These are phyloP conservation scores for Monilinia vaccinii-corymbosi DNA, from an alignment of 2,329 filamentous ascomycete species.

Conservation along the genomic window DNA sequence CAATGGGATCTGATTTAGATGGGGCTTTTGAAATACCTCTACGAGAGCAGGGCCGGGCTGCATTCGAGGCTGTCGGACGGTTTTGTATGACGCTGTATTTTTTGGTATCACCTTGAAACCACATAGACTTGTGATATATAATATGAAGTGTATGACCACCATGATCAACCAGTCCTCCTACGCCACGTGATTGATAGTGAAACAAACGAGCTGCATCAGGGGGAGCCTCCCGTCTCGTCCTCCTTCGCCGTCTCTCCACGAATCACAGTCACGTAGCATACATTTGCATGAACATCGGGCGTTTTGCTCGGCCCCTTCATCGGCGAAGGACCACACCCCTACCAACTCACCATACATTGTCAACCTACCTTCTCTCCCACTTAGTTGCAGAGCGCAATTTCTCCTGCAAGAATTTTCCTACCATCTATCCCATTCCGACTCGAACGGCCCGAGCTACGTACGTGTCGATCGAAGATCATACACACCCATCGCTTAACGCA, in stretches of 20 bases:
- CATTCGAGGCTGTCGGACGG: neutral
- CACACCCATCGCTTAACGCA: neutral
- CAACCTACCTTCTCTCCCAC: neutral
- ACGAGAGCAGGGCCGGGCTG: slow-evolving; percentile 3
- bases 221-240: neutral
- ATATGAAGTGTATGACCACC: slow-evolving; percentile 2
- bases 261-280: neutral
- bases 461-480: neutral
- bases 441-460: too few relatives aligned
- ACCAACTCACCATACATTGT: neutral
- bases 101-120: slow-evolving; percentile 10
- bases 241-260: neutral
- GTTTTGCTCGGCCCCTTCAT: neutral
- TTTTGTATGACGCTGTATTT: slow-evolving; percentile 3
- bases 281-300: neutral
- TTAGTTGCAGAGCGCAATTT: neutral
- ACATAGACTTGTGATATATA: slow-evolving; percentile 9
- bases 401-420: neutral
- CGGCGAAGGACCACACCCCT: neutral
- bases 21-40: slow-evolving; percentile 6
- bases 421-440: too few relatives aligned
- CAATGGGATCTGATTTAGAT: slow-evolving; percentile 8
- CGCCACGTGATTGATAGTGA: neutral
- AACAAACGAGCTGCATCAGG: neutral
- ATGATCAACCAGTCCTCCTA: neutral